A percentile compares a stretch with the other conserved stretches of the same genome.
phyloP scores from a whole-genome alignment of 345 rosid species.

The Streptanthus diversifolius region DNA sequence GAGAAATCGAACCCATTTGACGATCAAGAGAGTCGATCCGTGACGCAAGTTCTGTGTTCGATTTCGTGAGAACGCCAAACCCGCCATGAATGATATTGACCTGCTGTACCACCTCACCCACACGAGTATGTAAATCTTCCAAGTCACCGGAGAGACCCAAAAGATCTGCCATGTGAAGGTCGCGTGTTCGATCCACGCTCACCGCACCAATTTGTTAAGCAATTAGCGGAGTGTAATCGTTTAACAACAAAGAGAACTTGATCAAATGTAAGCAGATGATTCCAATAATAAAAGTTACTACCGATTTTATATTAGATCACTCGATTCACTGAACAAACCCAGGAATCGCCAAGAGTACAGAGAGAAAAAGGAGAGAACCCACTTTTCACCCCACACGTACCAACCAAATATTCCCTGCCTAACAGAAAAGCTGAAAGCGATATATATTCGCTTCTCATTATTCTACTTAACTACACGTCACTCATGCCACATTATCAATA shows the following conservation, averaged over 20 bases:
- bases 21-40: not conserved
- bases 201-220: conserved; percentile 39
- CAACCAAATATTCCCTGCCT: no score
- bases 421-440: no score
- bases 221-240: not conserved
- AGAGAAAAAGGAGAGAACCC: no score
- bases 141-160: not conserved
- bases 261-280: not conserved
- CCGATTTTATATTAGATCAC: no score
- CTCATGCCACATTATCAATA: no score
- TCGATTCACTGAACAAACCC: no score
- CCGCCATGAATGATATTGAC: not conserved
- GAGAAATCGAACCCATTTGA: no score
- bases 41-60: not conserved
- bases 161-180: conserved; percentile 37
- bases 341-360: no score
- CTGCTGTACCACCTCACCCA: not conserved
- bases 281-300: no score
- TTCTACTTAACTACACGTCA: no score
- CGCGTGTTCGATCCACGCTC: conserved; percentile 74
- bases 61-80: not conserved
- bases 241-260: not conserved
- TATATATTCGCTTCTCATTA: no score
- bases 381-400: no score
- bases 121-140: not conserved